Base-by-base conservation (phyloP, 2,329 filamentous ascomycete genomes). In the Aspergillus tubingensis region DNA sequence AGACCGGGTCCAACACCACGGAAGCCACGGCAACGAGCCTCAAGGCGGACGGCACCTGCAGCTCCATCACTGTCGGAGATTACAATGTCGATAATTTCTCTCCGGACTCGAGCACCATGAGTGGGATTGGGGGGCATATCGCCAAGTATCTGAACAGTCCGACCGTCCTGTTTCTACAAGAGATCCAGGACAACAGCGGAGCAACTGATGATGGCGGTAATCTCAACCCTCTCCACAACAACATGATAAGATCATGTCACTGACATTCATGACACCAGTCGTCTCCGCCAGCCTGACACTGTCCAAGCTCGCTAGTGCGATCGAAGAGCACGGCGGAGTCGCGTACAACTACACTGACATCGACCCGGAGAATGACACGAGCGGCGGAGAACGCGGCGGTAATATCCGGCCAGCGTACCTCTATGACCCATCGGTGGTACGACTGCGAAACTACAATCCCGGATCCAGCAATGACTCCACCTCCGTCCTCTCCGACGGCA, bases 331-430 rank as follows among this genome's bases (percentile, higher is more conserved):
- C 8, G 82, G 82, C 23, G 78, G 83, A 1, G 74, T 80, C 8
- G 67, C 72, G 44, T 91, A 91, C 75, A 76, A 79, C 43, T 91
- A 83, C 68, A 78, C 82, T 27, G 83, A 86, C 63, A 82, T 91
- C 58, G 80, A 78, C 47, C 88, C 88, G 2, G 75, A 82, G 36
- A 77, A 90, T 70, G 80, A 84, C 72, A 67, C 82, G 62, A 87
- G 91, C 65, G 89, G 89, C 60, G 89, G 89, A 36, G 77, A 85
- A 62, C 85, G 87, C 1, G 88, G 89, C 13, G 88, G 88, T 39
- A 91, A 91, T 77, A 91, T 91, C 73, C 88, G 88, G 48, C 79
- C 81, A 50, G 88, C 87, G 0, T 91, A 90, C 75, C 80, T 91
- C 10, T 91, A 90, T 82, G 85, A 87, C 41, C 80, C 87, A 0